A percentile compares a stretch with the other conserved stretches of the same genome.
phyloP scores from a whole-genome alignment of 2,329 filamentous ascomycete species.

The Diaporthe sp. region DNA sequence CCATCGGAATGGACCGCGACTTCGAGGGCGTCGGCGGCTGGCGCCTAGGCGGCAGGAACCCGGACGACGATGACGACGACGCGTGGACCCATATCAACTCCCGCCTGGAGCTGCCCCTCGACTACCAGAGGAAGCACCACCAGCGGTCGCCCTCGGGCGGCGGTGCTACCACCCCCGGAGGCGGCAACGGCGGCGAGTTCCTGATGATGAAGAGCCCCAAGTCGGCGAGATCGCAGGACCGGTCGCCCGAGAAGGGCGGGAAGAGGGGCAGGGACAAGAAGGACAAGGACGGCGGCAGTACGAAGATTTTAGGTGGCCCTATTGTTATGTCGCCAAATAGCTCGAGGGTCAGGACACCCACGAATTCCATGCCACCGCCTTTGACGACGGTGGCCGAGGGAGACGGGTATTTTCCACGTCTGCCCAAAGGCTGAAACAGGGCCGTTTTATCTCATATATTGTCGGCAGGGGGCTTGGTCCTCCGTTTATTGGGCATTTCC shows the following conservation, averaged over 20 bases:
- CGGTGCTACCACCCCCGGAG: constrained; percentile 54
- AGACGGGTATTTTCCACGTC: constrained; percentile 59
- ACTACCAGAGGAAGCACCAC: constrained; percentile 59
- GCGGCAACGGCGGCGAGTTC: constrained; percentile 56
- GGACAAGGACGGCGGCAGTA: constrained; percentile 27
- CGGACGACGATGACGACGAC: constrained; percentile 60
- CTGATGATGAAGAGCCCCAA: constrained; percentile 59
- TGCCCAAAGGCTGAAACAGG: constrained; percentile 53
- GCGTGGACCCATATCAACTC: constrained; percentile 68
- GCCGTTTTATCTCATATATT: background rate
- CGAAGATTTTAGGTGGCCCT: constrained; percentile 45
- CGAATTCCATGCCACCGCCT: constrained; percentile 48
- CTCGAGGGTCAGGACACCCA: constrained; percentile 64
- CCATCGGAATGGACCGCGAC: constrained; percentile 66
- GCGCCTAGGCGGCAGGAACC: constrained; percentile 61
- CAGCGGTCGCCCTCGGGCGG: constrained; percentile 58
- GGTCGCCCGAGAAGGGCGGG: constrained; percentile 51
- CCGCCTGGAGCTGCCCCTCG: constrained; percentile 62
- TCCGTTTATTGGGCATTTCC: background rate
- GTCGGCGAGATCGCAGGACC: constrained; percentile 43
- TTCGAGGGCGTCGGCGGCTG: constrained; percentile 73
- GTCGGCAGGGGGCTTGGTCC: background rate
- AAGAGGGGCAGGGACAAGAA: constrained; percentile 43
- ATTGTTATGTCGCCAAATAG: constrained; percentile 59
- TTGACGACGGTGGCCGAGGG: constrained; percentile 51